Conservation (phyloP, 331 rosid species). For the Malus hybrid region DNA sequence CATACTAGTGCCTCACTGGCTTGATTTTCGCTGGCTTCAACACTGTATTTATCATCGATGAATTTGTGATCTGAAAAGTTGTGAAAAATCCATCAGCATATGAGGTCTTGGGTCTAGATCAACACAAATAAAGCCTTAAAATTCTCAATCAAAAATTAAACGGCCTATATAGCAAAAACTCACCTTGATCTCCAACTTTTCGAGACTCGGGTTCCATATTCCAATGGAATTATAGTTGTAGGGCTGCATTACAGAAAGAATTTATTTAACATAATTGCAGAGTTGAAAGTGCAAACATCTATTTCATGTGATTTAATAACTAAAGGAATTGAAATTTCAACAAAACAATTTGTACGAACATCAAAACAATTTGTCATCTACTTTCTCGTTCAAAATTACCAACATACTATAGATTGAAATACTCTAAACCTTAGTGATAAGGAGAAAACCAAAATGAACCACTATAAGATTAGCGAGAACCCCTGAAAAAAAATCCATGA, state of each 20-base stretch:
- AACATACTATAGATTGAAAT: neutral
- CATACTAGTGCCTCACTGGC: constrained; percentile 22
- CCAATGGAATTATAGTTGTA: neutral
- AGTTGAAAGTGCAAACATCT: neutral
- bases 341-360: neutral
- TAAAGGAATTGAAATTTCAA: neutral
- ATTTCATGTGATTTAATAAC: neutral
- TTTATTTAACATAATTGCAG: neutral
- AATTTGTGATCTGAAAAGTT: neutral
- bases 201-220: neutral
- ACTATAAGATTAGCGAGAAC: neutral
- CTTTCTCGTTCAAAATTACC: neutral
- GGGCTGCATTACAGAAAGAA: neutral
- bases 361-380: neutral
- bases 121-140: neutral
- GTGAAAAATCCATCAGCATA: neutral
- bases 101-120: no score
- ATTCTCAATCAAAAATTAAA: neutral
- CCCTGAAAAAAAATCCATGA: neutral
- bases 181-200: neutral
- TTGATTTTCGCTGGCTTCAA: constrained; percentile 19
- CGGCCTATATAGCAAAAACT: neutral
- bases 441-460: neutral
- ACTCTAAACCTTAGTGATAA: neutral
- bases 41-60: constrained; percentile 22